Evolutionary conservation across 345 rosid species (phyloP).

Genomic region (Brassica cretica): DNA sequence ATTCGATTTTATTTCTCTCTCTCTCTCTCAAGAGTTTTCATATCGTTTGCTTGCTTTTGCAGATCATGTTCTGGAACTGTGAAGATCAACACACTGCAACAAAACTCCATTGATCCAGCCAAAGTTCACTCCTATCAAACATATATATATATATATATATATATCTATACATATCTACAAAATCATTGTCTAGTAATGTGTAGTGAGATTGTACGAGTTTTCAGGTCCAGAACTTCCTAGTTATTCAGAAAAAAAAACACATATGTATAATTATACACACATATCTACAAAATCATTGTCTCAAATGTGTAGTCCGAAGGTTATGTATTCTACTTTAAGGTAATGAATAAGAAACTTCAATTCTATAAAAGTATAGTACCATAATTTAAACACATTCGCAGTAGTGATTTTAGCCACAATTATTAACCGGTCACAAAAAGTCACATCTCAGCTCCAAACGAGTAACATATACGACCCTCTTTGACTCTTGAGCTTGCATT

Average conservation of each 20-base stretch:
- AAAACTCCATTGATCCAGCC: not conserved
- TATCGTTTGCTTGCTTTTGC: conserved; percentile 23
- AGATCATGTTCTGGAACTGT: conserved; percentile 37
- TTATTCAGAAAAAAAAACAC: not conserved
- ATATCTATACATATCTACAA: not conserved
- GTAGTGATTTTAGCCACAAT: not conserved
- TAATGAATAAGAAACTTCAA: conserved; percentile 13
- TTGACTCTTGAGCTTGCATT: not conserved
- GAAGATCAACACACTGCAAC: conserved; percentile 27
- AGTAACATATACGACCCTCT: not conserved
- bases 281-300: not conserved
- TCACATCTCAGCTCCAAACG: conserved; percentile 10
- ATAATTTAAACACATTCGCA: not conserved
- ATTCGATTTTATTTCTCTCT: not conserved
- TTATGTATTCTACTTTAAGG: conserved; percentile 13
- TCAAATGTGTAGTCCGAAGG: not conserved
- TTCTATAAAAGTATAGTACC: not conserved
- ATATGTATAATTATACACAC: not conserved
- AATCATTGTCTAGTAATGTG: not conserved
- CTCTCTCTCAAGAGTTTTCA: not conserved
- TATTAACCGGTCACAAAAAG: not conserved
- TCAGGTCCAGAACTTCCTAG: not conserved
- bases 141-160: not conserved
- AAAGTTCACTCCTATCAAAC: conserved; percentile 14
- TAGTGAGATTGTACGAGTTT: not conserved